These are phyloP conservation scores for Cetraspora pellucida DNA, from an alignment of 192 early-diverging fungal species.

Conservation along the genomic window DNA sequence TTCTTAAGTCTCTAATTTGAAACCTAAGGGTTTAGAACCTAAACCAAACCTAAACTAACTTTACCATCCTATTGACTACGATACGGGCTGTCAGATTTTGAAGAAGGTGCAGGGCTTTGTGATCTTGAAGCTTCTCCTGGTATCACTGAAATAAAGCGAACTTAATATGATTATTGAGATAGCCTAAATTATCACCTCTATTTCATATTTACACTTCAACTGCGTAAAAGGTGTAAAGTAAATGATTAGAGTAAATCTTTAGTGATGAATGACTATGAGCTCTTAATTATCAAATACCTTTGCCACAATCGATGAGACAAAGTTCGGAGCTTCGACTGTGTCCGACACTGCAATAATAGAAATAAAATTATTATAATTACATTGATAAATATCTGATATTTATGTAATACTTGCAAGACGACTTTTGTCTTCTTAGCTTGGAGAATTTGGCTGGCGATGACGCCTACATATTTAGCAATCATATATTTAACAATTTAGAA, in stretches of 20 bases:
- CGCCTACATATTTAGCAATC: no score
- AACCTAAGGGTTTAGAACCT: no score
- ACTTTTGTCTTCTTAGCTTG: no score
- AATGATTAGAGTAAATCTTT: neutral
- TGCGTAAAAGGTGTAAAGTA: neutral
- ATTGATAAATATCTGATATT: neutral
- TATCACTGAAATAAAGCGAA: neutral
- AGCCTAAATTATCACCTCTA: neutral
- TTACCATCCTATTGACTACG: neutral
- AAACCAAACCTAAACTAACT: no score
- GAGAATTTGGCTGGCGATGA: no score
- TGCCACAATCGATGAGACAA: neutral
- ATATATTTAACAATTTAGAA: no score
- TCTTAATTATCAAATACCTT: neutral
- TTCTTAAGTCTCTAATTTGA: no score
- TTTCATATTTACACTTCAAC: slow-evolving; percentile 23
- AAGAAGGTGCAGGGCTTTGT: neutral
- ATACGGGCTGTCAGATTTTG: neutral
- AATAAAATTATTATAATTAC: neutral
- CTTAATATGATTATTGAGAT: neutral
- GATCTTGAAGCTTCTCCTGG: neutral
- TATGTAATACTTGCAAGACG: neutral
- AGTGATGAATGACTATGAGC: neutral
- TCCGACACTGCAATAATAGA: neutral
- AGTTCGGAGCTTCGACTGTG: neutral